Evolutionary conservation across 1,284 basidiomycete genomes (phyloP), one percentile per base, ranked within the genome.

Genomic region (Cryptococcus sp.): DNA sequence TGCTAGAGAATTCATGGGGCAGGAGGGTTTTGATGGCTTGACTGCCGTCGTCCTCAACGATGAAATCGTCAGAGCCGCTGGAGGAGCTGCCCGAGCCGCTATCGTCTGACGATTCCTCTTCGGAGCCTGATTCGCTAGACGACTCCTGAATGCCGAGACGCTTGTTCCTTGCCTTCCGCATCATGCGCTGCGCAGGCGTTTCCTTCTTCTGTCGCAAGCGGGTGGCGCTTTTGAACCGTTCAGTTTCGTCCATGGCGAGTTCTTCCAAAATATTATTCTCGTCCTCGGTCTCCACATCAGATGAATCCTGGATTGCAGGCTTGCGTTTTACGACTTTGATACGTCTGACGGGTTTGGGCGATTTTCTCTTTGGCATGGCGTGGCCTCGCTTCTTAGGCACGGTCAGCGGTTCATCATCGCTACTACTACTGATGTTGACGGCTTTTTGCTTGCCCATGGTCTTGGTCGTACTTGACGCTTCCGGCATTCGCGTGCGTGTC

Each of bases 1-100:
- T 83, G 84, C 88, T 85, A 70, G 88, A 91, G 76, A 90, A 93
- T 63, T 86, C 82, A 22, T 81, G 79, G 6, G 91, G 91, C 16
- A 93, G 81, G 37, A 82, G 75, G 16, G 81, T 75, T 1, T 78
- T 66, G 0, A 68, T 77, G 15, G 59, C 76, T 5, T 69, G 71
- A 34, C 29, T 34, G n/a, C 79, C 81, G 56, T 84, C 84, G 65
- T 92, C 89, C 57, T 90, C 86, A 1, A 88, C 85, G 57, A 92
- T 88, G 69, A 89, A 90, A 44, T 78, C 79, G 48, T 83, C 81
- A 3, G 82, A 82, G 20, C 71, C 67, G 40, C 66, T 74, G 19
- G 79, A 76, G 46, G 63, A 59, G 45, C 53, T 53, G 22, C 45
- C 57, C 19, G 16, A 22, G 23, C 20, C 23, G 20, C 52, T 59